Base-by-base conservation (phyloP, 78 protist genomes). In the Polysphondylium violaceum region DNA sequence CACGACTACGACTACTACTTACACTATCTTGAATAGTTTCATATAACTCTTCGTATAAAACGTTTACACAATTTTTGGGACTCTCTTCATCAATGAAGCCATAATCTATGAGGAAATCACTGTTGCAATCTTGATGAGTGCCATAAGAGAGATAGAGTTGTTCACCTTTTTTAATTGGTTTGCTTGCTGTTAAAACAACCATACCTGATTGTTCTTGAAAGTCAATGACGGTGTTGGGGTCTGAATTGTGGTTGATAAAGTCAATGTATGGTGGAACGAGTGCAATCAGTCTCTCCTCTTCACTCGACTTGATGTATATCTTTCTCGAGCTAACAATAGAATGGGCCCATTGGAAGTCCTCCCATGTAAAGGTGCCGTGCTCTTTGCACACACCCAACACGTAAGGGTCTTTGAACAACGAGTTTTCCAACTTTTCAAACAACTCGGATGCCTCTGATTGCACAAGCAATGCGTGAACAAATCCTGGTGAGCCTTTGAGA, bases 401-500 rank as follows among this genome's bases (percentile, higher is more conserved):
- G 25, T 68, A 14, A 2, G 29, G 7, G 12, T 58, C 73, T 29
- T 83, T 36, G 33, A 83, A 83, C 0, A 83, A n/a, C 0, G 44
- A 12, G 7, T 29, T 44, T 19, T 7, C 14, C 2, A 67, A 47
- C 17, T 35, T 44, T 19, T 69, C 63, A 33, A n/a, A 83, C 0
- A 67, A 17, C 23, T 43, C 41, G 21, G 43, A 27, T 16, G 58
- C 21, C 0, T 55, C 60, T 11, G 36, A 33, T 3, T 17, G 6
- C 14, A 59, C 61, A 0, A 55, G 23, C 73, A 41, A 25, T 1
- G 55, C 23, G n/a, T 83, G 40, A 0, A 83, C 77, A 41, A 64
- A 69, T 14, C 81, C 91, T 38, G 91, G 79, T 29, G 79, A 69
- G 0, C 91, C 91, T 43, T 51, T 59, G 25, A 83, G 79, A 14